Percentiles rank a stretch among this genome's conserved stretches.
phyloP scores from a whole-genome alignment of 768 basidiomycete genomes.

The Omphalotus guepiniiformis region DNA sequence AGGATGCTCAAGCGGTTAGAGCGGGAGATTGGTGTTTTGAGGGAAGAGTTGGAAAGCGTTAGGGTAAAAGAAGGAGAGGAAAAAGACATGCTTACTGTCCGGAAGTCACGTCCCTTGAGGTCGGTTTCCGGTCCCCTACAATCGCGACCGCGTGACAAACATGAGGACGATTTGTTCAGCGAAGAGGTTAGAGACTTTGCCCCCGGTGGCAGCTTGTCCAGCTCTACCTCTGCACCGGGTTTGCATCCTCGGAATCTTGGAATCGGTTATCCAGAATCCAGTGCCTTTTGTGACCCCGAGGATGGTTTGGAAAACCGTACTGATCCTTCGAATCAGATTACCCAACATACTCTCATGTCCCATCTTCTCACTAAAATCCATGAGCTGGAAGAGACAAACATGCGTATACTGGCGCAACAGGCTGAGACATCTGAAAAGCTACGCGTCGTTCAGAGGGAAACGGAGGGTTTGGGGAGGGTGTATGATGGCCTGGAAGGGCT shows the following conservation, averaged over 20 bases:
- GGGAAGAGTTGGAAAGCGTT: constrained; percentile 65
- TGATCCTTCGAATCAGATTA: background rate
- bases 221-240: constrained; percentile 24
- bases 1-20: constrained; percentile 69
- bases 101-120: no score
- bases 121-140: no score
- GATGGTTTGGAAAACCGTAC: background rate
- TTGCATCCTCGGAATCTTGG: constrained; percentile 9
- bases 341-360: constrained; percentile 53
- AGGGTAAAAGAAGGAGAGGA: constrained; percentile 68
- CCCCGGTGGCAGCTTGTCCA: constrained; percentile 45
- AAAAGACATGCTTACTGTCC: no score
- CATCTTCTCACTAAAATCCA: constrained; percentile 71
- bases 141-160: constrained; percentile 44
- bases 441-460: constrained; percentile 67
- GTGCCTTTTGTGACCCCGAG: background rate
- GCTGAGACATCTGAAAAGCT: constrained; percentile 55
- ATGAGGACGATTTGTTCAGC: constrained; percentile 37
- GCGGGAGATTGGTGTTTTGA: constrained; percentile 71
- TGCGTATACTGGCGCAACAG: constrained; percentile 63
- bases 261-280: background rate
- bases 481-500: constrained; percentile 66
- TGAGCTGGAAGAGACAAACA: constrained; percentile 73
- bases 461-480: constrained; percentile 61
- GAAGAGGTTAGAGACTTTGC: constrained; percentile 54